Conservation (phyloP, 768 basidiomycete species). For the Tephrocybe sp. region DNA sequence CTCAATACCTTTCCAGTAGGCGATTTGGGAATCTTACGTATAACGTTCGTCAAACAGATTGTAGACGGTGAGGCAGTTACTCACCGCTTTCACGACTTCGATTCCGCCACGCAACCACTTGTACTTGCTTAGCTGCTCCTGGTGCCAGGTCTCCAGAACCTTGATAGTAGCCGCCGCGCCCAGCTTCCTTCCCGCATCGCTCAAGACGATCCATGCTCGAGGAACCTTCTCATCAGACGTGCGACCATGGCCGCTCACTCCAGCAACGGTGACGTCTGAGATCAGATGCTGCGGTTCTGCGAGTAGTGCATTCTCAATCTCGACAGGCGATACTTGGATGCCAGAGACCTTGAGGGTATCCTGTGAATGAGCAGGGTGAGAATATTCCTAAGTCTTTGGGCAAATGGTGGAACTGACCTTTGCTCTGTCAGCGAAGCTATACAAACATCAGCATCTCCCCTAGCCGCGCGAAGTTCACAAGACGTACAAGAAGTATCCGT, state of each 20-base stretch:
- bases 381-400: neutral
- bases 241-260: constrained; percentile 64
- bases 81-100: constrained; percentile 60
- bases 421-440: constrained; percentile 72
- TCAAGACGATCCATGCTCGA: constrained; percentile 77
- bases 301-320: constrained; percentile 69
- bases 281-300: constrained; percentile 63
- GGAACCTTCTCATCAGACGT: constrained; percentile 74
- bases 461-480: neutral
- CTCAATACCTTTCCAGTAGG: constrained; percentile 74
- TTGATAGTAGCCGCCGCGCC: constrained; percentile 41
- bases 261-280: constrained; percentile 68
- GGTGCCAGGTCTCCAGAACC: constrained; percentile 60
- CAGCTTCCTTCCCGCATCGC: constrained; percentile 46
- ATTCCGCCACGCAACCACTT: constrained; percentile 80
- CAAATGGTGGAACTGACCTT: constrained; percentile 47
- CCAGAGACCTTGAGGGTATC: constrained; percentile 83
- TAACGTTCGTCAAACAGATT: neutral
- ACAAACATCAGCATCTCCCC: neutral
- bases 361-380: constrained; percentile 29
- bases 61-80: constrained; percentile 15
- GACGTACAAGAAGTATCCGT: constrained; percentile 66
- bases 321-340: constrained; percentile 75
- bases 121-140: constrained; percentile 65
- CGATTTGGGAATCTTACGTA: constrained; percentile 64